These are phyloP conservation scores for Solanum hybrid DNA, from an alignment of 305 asterid species.

Conservation along the genomic window DNA sequence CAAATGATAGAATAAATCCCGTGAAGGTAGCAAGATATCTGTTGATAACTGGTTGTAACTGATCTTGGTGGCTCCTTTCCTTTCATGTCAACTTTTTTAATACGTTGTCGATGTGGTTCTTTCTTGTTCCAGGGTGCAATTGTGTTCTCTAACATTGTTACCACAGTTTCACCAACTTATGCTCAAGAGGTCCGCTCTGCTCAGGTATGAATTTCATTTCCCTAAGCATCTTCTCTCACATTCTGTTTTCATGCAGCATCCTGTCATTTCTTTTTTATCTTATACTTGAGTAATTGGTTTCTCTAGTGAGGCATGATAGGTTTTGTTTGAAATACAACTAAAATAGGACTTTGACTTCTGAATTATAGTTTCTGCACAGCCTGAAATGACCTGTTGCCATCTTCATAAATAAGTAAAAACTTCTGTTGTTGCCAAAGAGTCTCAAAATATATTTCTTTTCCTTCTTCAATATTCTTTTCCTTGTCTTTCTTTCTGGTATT, in stretches of 20 bases:
- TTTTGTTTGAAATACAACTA: neutral
- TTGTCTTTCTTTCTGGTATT: neutral
- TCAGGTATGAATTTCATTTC: constrained; percentile 46
- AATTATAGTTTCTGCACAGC: neutral
- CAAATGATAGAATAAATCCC: constrained; percentile 73
- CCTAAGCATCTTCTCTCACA: neutral
- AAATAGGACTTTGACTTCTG: neutral
- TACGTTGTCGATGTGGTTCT: neutral
- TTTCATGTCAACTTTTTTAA: neutral
- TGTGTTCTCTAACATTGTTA: constrained; percentile 93
- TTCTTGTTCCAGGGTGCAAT: constrained; percentile 76
- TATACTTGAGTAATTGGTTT: neutral
- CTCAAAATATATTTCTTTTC: neutral
- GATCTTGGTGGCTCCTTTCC: constrained; percentile 10
- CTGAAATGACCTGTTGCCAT: neutral
- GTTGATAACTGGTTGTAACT: neutral
- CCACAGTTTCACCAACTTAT: constrained; percentile 97
- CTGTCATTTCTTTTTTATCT: neutral
- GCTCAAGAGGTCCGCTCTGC: constrained; percentile 82
- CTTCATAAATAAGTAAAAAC: neutral
- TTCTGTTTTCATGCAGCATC: neutral
- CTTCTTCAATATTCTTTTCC: neutral
- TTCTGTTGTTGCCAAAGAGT: neutral
- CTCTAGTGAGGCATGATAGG: neutral
- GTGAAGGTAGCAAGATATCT: constrained; percentile 47